These are phyloP conservation scores for Clathrus columnatus DNA, from an alignment of 768 basidiomycete genomes.

Conservation along the genomic window DNA sequence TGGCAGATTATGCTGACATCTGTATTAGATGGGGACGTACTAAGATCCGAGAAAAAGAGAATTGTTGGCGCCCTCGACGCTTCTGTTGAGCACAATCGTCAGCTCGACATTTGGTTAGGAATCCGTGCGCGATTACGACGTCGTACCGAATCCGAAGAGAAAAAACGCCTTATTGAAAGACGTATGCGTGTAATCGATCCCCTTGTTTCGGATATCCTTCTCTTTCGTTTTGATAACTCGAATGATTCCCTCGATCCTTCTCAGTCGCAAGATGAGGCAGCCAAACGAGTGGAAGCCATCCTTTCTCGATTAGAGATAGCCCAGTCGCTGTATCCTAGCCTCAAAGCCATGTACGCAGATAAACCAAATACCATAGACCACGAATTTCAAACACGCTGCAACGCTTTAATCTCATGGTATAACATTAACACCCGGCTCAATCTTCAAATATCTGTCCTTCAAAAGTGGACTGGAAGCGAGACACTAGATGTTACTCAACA, in stretches of 20 bases:
- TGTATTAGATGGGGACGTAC: slow-evolving; percentile 87
- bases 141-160: slow-evolving; percentile 74
- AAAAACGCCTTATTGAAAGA: slow-evolving; percentile 71
- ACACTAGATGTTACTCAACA: slow-evolving; percentile 83
- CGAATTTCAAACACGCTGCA: slow-evolving; percentile 71
- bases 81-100: slow-evolving; percentile 52
- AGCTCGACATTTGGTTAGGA: slow-evolving; percentile 78
- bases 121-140: slow-evolving; percentile 82
- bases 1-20: slow-evolving; percentile 96
- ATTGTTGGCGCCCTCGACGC: slow-evolving; percentile 74
- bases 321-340: slow-evolving; percentile 78
- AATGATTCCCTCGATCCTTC: slow-evolving; percentile 26
- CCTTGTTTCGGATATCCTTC: slow-evolving; percentile 74
- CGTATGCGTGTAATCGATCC: slow-evolving; percentile 72
- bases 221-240: slow-evolving; percentile 54
- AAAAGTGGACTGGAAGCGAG: slow-evolving; percentile 91
- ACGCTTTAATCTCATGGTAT: slow-evolving; percentile 87
- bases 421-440: slow-evolving; percentile 82
- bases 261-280: slow-evolving; percentile 30
- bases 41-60: slow-evolving; percentile 90
- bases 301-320: slow-evolving; percentile 73
- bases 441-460: slow-evolving; percentile 69
- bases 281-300: slow-evolving; percentile 54
- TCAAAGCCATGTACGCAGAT: slow-evolving; percentile 72
- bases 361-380: slow-evolving; percentile 59